Evolutionary conservation across 2,329 filamentous ascomycete genomes (phyloP).

Genomic region (Arthrobotrys conoides): DNA sequence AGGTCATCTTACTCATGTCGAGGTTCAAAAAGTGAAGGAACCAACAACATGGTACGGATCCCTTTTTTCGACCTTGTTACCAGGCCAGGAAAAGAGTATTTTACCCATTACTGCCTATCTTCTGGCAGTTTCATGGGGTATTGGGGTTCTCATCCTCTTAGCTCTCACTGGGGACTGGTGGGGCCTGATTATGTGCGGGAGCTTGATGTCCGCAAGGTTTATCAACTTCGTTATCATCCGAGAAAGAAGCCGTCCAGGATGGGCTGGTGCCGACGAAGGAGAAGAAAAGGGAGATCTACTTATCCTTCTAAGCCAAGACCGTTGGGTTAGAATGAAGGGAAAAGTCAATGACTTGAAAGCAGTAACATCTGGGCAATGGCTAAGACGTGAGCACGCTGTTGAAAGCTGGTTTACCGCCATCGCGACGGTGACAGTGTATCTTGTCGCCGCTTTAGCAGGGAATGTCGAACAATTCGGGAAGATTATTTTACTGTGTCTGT

Average conservation of each 20-base stretch:
- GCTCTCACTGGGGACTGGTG: constrained; percentile 71
- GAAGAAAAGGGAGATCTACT: constrained; percentile 69
- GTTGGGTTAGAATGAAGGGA: constrained; percentile 72
- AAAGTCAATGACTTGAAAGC: constrained; percentile 73
- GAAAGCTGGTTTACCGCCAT: constrained; percentile 72
- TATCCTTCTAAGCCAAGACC: constrained; percentile 71
- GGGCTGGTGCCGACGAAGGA: constrained; percentile 67
- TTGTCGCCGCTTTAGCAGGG: constrained; percentile 72
- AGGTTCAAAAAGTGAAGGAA: constrained; percentile 66
- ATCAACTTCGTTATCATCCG: constrained; percentile 74
- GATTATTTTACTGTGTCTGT: constrained; percentile 70
- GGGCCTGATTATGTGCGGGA: constrained; percentile 69
- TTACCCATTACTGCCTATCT: constrained; percentile 70
- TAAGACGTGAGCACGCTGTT: constrained; percentile 70
- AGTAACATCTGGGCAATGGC: constrained; percentile 73
- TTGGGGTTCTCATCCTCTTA: constrained; percentile 66
- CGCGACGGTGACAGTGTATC: constrained; percentile 74
- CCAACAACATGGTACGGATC: constrained; percentile 67
- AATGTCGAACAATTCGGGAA: constrained; percentile 73
- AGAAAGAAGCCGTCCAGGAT: constrained; percentile 67
- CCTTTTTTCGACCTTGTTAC: constrained; percentile 7
- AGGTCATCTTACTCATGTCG: constrained; percentile 73
- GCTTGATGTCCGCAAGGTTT: constrained; percentile 72
- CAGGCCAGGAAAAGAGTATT: constrained; percentile 67
- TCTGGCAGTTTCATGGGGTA: neutral